Percentiles rank a stretch among this genome's conserved stretches.
These are phyloP conservation scores for Pluteus cervinus DNA, from an alignment of 768 basidiomycete species.

Conservation along the genomic window DNA sequence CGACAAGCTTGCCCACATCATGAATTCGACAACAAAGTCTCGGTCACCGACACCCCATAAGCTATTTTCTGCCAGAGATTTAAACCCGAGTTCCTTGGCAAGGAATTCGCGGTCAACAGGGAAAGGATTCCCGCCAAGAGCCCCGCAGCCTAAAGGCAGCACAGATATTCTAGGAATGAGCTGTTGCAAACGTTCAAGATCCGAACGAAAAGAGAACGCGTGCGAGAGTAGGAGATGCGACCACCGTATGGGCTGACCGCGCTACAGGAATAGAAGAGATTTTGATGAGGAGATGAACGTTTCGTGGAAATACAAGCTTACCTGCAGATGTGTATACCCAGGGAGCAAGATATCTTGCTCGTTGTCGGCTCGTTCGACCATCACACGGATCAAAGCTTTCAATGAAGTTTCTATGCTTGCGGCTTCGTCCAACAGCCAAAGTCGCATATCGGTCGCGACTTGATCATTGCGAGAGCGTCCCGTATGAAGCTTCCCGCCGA, in stretches of 20 bases:
- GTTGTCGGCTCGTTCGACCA: constrained; percentile 89
- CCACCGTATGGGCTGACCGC: constrained; percentile 98
- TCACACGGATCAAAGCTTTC: constrained; percentile 76
- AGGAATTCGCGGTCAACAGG: constrained; percentile 90
- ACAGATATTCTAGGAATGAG: constrained; percentile 88
- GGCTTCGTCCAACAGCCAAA: constrained; percentile 88
- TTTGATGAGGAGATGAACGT: constrained; percentile 1
- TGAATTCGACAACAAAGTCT: constrained; percentile 94
- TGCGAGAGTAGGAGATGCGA: constrained; percentile 95
- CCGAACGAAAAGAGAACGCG: constrained; percentile 87
- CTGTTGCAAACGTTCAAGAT: constrained; percentile 80
- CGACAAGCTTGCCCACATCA: constrained; percentile 92
- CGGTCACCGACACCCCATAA: constrained; percentile 96
- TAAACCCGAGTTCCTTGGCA: constrained; percentile 84
- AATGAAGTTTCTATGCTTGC: constrained; percentile 59
- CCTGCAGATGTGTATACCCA: constrained; percentile 97
- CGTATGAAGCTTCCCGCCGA: constrained; percentile 95
- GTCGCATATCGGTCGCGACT: constrained; percentile 95
- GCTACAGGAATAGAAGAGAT: constrained; percentile 38
- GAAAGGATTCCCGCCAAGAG: constrained; percentile 96
- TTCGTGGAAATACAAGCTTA: constrained; percentile 22
- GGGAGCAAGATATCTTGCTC: constrained; percentile 90
- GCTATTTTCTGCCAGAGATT: constrained; percentile 89
- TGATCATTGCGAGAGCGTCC: constrained; percentile 98
- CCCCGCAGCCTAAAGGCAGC: constrained; percentile 89